These are phyloP conservation scores for Casuarina cunninghamiana DNA, from an alignment of 306 rosid species.

Conservation along the genomic window DNA sequence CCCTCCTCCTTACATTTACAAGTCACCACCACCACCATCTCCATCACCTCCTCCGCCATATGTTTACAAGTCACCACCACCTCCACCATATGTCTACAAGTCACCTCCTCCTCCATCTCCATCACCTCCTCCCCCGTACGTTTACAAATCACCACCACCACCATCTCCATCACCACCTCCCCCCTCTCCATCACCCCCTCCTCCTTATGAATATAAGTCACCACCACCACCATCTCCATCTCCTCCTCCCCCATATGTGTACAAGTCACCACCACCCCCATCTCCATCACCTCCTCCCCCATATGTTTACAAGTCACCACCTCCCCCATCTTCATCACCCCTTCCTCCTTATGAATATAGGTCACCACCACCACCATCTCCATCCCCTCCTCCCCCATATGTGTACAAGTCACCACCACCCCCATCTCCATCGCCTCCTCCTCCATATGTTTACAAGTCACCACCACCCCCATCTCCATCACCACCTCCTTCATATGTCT, in stretches of 20 bases:
- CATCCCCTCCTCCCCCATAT: neutral
- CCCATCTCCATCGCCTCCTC: too few relatives aligned
- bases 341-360: neutral
- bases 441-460: neutral
- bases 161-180: neutral
- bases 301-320: constrained; percentile 10
- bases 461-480: constrained; percentile 17
- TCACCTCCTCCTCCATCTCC: neutral
- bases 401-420: neutral
- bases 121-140: accelerated
- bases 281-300: neutral
- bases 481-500: too few relatives aligned
- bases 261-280: neutral
- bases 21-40: neutral
- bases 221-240: neutral
- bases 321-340: neutral
- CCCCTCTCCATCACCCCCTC: neutral
- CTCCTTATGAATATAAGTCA: neutral
- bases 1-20: accelerated
- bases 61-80: neutral
- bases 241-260: neutral
- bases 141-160: neutral
- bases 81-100: neutral
- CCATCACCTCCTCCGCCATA: neutral
- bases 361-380: neutral